Percentiles rank a stretch among this genome's conserved stretches.
phyloP scores from a whole-genome alignment of 2,329 filamentous ascomycete species.

The Fusarium napiforme region DNA sequence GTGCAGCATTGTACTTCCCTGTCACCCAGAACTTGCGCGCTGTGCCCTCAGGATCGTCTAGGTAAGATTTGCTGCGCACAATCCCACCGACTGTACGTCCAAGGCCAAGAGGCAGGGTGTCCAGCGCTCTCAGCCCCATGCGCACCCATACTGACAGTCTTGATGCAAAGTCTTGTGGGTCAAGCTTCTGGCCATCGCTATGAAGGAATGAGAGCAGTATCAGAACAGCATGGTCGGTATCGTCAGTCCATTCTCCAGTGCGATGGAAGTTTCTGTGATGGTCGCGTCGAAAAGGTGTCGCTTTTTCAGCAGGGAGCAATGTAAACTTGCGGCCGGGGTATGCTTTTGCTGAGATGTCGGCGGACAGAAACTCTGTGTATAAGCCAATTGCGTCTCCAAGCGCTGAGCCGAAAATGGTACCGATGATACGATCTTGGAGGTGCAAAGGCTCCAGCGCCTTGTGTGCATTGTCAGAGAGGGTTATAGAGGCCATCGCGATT shows the following conservation, averaged over 20 bases:
- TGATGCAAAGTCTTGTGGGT: constrained; percentile 55
- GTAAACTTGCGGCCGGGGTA: constrained; percentile 56
- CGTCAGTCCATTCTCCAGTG: constrained; percentile 62
- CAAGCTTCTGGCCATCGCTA: constrained; percentile 51
- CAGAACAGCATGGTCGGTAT: constrained; percentile 64
- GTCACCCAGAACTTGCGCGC: constrained; percentile 57
- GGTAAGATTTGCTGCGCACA: constrained; percentile 53
- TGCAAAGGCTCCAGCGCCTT: constrained; percentile 30
- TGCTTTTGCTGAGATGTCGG: constrained; percentile 44
- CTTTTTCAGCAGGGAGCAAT: constrained; percentile 48
- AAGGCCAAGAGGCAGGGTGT: constrained; percentile 60
- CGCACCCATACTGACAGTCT: constrained; percentile 60
- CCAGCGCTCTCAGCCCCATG: constrained; percentile 58
- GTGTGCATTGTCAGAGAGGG: constrained; percentile 28
- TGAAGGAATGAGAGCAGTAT: constrained; percentile 61
- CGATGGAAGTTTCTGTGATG: constrained; percentile 56
- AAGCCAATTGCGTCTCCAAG: constrained; percentile 65
- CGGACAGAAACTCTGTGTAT: constrained; percentile 64
- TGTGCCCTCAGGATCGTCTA: constrained; percentile 52
- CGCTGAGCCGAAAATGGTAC: constrained; percentile 61
- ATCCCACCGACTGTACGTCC: constrained; percentile 60
- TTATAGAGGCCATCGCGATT: constrained; percentile 19
- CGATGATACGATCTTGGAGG: constrained; percentile 54
- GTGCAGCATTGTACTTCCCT: constrained; percentile 53
- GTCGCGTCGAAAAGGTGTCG: constrained; percentile 57